Conservation (phyloP, 306 rosid species). For the Prunus kanzakura region DNA sequence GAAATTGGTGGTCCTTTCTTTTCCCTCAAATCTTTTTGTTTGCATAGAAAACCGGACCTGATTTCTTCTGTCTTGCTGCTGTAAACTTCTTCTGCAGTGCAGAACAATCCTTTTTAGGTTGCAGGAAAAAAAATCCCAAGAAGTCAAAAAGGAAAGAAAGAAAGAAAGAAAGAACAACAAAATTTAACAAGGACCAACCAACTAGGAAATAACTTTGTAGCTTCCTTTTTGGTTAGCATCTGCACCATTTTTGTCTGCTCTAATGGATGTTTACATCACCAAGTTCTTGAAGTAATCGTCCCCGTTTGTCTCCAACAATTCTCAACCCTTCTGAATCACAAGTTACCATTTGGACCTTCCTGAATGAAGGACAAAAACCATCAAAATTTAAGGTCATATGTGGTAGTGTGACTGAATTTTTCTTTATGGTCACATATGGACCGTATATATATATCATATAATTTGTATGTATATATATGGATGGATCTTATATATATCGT, state of each 20-base stretch:
- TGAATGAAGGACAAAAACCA: background rate
- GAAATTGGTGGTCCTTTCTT: background rate
- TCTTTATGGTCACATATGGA: background rate
- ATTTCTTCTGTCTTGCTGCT: background rate
- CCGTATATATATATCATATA: too few species aligned
- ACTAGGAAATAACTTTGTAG: slow-evolving; percentile 4
- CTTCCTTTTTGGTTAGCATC: slow-evolving; percentile 20
- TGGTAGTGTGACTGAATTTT: background rate
- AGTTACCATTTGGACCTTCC: background rate
- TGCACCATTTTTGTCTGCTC: slow-evolving; percentile 3
- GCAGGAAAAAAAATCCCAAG: background rate
- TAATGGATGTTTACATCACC: slow-evolving; percentile 14
- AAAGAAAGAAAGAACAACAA: background rate
- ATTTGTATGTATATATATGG: too few species aligned
- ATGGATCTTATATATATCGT: background rate
- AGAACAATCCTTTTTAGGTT: background rate
- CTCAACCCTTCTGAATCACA: background rate
- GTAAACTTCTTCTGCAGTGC: background rate
- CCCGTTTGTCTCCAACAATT: slow-evolving; percentile 21
- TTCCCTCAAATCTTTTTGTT: background rate
- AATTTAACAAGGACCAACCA: background rate
- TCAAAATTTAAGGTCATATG: background rate
- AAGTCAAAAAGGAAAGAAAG: background rate
- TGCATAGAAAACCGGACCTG: background rate
- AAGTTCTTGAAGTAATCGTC: slow-evolving; percentile 29